Percentiles rank a stretch among this genome's conserved stretches.
Conservation (phyloP, 345 rosid species). For the Populus alba region DNA sequence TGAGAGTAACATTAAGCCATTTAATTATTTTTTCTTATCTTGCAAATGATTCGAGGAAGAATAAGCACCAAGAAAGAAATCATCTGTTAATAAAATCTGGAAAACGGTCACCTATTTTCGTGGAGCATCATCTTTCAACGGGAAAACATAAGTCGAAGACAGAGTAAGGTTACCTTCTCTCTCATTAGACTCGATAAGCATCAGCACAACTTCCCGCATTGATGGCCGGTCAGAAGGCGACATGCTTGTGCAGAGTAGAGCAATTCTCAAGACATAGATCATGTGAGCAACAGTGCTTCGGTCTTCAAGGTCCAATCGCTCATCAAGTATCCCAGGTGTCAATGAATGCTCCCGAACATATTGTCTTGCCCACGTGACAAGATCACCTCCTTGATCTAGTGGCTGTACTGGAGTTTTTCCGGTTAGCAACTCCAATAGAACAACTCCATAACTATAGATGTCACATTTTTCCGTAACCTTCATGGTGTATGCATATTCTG, state of each 20-base stretch:
- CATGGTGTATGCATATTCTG: slow-evolving; percentile 34
- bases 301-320: slow-evolving; percentile 26
- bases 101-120: slow-evolving; percentile 16
- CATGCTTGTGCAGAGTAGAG: slow-evolving; percentile 30
- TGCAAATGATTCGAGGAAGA: slow-evolving; percentile 16
- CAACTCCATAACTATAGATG: slow-evolving; percentile 32
- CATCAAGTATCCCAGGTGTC: slow-evolving; percentile 24
- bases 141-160: slow-evolving; percentile 15
- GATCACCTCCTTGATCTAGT: slow-evolving; percentile 28
- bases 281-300: slow-evolving; percentile 20
- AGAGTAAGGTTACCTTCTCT: slow-evolving; percentile 10
- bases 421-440: slow-evolving; percentile 33
- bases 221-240: slow-evolving; percentile 32
- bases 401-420: slow-evolving; percentile 32
- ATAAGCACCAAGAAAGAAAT: slow-evolving; percentile 14
- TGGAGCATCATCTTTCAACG: slow-evolving; percentile 21
- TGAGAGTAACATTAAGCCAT: not conserved
- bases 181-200: slow-evolving; percentile 34
- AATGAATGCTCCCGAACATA: slow-evolving; percentile 22
- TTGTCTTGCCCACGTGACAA: slow-evolving; percentile 21
- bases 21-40: not conserved
- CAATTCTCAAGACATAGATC: slow-evolving; percentile 28
- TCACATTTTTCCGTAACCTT: slow-evolving; percentile 32
- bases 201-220: slow-evolving; percentile 36
- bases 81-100: slow-evolving; percentile 12